Evolutionary conservation across 1,139 yeast species (phyloP).

Genomic region (Arxiozyma slooffiae): DNA sequence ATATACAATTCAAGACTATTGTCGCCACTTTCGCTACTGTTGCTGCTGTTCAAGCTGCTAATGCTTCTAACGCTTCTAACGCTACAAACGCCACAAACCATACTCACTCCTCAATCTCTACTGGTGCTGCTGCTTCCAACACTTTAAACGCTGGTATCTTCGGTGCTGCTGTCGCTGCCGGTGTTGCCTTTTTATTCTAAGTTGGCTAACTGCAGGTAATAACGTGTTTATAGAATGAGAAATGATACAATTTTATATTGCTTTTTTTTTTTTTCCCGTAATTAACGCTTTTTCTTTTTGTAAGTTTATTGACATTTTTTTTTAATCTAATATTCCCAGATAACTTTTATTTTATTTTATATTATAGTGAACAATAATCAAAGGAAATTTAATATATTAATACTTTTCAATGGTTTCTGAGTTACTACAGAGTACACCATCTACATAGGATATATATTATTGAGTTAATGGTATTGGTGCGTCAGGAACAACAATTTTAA

Average conservation of each 20-base stretch:
- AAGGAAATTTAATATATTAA: not conserved
- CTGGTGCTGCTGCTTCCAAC: conserved; percentile 48
- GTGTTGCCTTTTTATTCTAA: conserved; percentile 60
- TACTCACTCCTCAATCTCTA: conserved; percentile 32
- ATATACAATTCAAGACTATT: conserved; percentile 53
- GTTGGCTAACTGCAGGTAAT: conserved; percentile 64
- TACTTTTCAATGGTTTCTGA: not conserved
- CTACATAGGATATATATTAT: too few relatives aligned
- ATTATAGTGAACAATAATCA: not conserved
- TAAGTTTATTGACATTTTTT: not conserved
- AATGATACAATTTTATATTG: not conserved
- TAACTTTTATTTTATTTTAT: not conserved
- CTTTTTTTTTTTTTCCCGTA: too few relatives aligned
- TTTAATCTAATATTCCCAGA: not conserved
- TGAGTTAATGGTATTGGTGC: not conserved
- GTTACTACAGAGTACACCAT: not conserved
- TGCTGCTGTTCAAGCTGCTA: conserved; percentile 30
- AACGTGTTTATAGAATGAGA: conserved; percentile 55
- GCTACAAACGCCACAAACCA: conserved; percentile 25
- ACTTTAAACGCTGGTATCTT: conserved; percentile 52
- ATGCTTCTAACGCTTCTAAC: conserved; percentile 27
- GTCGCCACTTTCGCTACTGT: conserved; percentile 29
- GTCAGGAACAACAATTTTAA: not conserved
- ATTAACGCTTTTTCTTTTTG: not conserved
- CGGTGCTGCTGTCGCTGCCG: conserved; percentile 70